Evolutionary conservation across 805 yeast genomes (phyloP), one percentile per base, ranked within the genome.

Genomic region (Pichia paraexigua): DNA sequence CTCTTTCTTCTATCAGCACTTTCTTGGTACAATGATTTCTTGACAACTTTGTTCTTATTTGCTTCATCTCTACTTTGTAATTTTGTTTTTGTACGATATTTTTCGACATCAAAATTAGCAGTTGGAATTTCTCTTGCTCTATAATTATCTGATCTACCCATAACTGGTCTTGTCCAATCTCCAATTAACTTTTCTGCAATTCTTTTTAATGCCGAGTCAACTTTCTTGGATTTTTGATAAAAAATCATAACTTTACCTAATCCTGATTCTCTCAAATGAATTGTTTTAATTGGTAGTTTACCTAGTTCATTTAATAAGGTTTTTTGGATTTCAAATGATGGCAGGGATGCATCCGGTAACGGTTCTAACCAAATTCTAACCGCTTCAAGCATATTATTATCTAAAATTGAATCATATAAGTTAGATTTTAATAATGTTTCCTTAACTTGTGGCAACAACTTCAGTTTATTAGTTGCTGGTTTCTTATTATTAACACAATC

Each of bases 331-430:
- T 90, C 96, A 71, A 86, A 94, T 1, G 96, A 91, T n/a, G 99
- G 99, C 70, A 94, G 76, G 12, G 97, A 88, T 45, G 95, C 96
- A 74, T 95, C 98, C 4, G 99, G 99, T 60, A 94, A 76, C 30
- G 99, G 99, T 68, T 94, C 99, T 52, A 94, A 75, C 99, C 99
- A 94, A 66, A 89, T 83, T 60, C 98, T 79, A 27, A 94, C 91
- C 47, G 96, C 92, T 61, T 92, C 97, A 53, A 94, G 74, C 60
- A 94, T 69, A 67, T 94, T 94, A 66, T 94, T 94, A 71, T 94
- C 99, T 62, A 94, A 75, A 53, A 94, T 88, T 28, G 96, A 85
- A 63, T 92, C 96, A 35, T 96, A 91, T 60, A 94, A 74, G 64
- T 85, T 86, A 2, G 89, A 89, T 71, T 89, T 85, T 27, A 88